Percentiles rank a stretch among this genome's conserved stretches.
Evolutionary conservation across 768 basidiomycete species (phyloP).

Genomic region (Serendipita indica): DNA sequence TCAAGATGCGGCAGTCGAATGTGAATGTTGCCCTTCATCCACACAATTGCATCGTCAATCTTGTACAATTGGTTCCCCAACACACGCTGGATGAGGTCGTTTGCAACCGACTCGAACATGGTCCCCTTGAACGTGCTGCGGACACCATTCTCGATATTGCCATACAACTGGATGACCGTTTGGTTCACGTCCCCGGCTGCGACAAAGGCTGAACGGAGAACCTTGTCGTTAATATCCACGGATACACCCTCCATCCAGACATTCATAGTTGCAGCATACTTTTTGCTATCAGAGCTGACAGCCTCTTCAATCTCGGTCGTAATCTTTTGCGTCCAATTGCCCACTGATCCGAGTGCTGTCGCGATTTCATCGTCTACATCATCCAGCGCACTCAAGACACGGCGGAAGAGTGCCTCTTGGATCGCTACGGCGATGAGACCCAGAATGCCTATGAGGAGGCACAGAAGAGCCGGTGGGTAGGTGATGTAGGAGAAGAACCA

Average conservation of each 20-base stretch:
- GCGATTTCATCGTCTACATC: too few species aligned
- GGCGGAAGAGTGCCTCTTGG: conserved; percentile 69
- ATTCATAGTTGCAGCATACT: not conserved
- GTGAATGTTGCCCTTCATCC: not conserved
- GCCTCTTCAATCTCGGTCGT: not conserved
- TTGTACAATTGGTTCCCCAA: not conserved
- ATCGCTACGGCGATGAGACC: conserved; percentile 76
- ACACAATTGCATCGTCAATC: not conserved
- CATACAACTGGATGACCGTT: not conserved
- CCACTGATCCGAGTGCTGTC: too few species aligned
- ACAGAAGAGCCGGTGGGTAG: conserved; percentile 77
- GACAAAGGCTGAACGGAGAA: not conserved
- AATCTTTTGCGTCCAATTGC: not conserved
- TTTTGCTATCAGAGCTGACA: not conserved
- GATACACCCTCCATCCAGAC: not conserved
- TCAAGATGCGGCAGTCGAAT: not conserved
- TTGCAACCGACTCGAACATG: not conserved
- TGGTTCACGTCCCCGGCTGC: not conserved
- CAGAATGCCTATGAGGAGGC: conserved; percentile 81
- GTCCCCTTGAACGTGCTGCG: not conserved
- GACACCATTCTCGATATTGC: not conserved
- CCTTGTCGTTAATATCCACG: not conserved
- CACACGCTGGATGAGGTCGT: not conserved
- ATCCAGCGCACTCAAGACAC: too few species aligned
- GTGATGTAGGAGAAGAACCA: conserved; percentile 91